Evolutionary conservation across 805 yeast genomes (phyloP).

Genomic region (Spathaspora arborariae): DNA sequence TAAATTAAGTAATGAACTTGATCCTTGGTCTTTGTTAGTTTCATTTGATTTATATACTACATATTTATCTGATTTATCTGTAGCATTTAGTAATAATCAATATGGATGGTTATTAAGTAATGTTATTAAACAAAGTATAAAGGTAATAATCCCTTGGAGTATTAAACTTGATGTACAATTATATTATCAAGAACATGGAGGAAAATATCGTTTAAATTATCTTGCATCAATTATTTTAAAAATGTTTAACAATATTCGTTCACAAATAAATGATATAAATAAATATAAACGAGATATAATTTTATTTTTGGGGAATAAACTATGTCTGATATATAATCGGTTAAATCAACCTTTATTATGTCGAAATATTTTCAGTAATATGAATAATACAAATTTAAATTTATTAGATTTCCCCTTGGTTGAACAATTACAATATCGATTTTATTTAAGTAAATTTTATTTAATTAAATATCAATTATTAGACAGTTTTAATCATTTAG

Average conservation of each 20-base stretch:
- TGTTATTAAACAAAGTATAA: constrained; percentile 34
- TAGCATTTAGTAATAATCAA: constrained; percentile 45
- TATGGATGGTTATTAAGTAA: constrained; percentile 35
- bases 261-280: constrained; percentile 35
- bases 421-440: constrained; percentile 51
- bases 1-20: constrained; percentile 43
- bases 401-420: constrained; percentile 36
- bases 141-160: constrained; percentile 43
- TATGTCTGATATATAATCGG: constrained; percentile 55
- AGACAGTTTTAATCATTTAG: constrained; percentile 47
- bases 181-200: constrained; percentile 35
- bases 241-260: constrained; percentile 58
- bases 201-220: constrained; percentile 45
- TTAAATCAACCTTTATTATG: constrained; percentile 56
- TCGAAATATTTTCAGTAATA: constrained; percentile 58
- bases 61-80: constrained; percentile 44
- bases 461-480: constrained; percentile 48
- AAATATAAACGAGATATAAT: constrained; percentile 48
- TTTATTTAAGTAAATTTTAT: constrained; percentile 51
- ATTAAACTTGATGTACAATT: constrained; percentile 38
- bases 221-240: constrained; percentile 53
- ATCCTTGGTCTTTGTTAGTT: constrained; percentile 49
- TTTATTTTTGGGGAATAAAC: constrained; percentile 47
- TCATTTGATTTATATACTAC: constrained; percentile 53
- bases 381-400: constrained; percentile 48